Conservation (phyloP, 148 eudicot genomes). For the Linanthus parryae region DNA sequence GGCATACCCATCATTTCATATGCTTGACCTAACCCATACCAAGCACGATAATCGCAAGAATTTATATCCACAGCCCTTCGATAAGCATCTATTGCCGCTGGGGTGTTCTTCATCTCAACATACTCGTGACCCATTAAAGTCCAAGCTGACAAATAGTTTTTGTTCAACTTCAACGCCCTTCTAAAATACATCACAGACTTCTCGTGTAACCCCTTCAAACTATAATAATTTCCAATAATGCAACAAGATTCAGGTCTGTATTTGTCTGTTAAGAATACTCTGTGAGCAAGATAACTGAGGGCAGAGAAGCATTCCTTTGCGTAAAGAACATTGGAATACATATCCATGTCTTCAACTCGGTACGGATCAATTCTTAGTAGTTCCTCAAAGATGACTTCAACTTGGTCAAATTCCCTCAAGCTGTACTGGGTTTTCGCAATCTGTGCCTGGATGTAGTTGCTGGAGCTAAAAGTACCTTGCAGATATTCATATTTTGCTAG, state of each 20-base stretch:
- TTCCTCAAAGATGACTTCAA: constrained; percentile 87
- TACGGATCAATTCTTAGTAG: constrained; percentile 82
- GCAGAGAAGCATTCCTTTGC: constrained; percentile 91
- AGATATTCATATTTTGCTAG: constrained; percentile 67
- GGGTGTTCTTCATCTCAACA: constrained; percentile 90
- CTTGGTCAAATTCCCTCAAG: constrained; percentile 83
- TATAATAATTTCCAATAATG: constrained; percentile 93
- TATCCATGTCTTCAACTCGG: constrained; percentile 94
- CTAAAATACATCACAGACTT: constrained; percentile 83
- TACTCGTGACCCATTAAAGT: constrained; percentile 96
- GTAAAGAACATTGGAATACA: constrained; percentile 97
- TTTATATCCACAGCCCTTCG: constrained; percentile 93
- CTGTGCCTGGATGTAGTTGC: constrained; percentile 83
- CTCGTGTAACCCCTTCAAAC: constrained; percentile 94
- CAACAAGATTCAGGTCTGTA: constrained; percentile 98
- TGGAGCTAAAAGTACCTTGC: constrained; percentile 63
- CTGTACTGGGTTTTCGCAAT: constrained; percentile 87
- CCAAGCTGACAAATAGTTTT: constrained; percentile 93
- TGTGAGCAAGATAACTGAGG: constrained; percentile 88
- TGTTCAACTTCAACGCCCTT: constrained; percentile 87
- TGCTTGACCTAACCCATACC: constrained; percentile 99
- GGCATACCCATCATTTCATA: constrained; percentile 99
- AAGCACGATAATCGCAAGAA: constrained; percentile 91
- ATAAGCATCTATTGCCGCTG: constrained; percentile 95
- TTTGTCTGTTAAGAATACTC: constrained; percentile 77